Conservation (phyloP, 2,329 filamentous ascomycete species). For the Drechslerella dactyloides region DNA sequence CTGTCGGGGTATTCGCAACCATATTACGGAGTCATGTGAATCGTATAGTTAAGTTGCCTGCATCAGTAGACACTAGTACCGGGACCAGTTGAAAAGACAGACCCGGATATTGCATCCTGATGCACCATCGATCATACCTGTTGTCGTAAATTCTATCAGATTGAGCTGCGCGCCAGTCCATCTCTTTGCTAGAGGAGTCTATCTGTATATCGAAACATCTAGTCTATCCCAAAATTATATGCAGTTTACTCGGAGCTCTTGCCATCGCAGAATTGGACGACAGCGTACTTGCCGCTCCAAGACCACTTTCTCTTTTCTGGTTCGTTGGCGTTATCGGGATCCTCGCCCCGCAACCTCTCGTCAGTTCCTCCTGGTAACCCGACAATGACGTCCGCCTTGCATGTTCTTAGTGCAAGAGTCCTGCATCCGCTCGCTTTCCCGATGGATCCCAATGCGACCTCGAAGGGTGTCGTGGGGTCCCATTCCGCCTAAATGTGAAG, state of each 20-base stretch:
- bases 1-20: too few species aligned
- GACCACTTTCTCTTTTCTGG: constrained; percentile 79
- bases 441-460: constrained; percentile 81
- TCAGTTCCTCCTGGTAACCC: constrained; percentile 82
- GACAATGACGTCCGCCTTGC: constrained; percentile 95
- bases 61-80: too few species aligned
- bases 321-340: constrained; percentile 62
- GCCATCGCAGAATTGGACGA: constrained; percentile 82
- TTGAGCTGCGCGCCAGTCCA: too few species aligned
- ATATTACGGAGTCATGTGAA: too few species aligned
- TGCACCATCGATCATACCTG: too few species aligned
- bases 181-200: neutral
- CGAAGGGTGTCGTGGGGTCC: constrained; percentile 86
- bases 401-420: constrained; percentile 84
- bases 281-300: constrained; percentile 95
- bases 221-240: neutral
- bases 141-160: too few species aligned
- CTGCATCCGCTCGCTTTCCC: constrained; percentile 82
- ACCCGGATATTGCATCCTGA: too few species aligned
- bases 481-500: constrained; percentile 64
- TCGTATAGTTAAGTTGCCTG: too few species aligned
- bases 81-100: too few species aligned
- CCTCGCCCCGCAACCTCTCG: constrained; percentile 73
- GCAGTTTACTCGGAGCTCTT: constrained; percentile 59
- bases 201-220: neutral